A percentile compares a stretch with the other conserved stretches of the same genome.
These are phyloP conservation scores for Yamadazyma diospyri DNA, from an alignment of 1,139 yeast genomes.

Conservation along the genomic window DNA sequence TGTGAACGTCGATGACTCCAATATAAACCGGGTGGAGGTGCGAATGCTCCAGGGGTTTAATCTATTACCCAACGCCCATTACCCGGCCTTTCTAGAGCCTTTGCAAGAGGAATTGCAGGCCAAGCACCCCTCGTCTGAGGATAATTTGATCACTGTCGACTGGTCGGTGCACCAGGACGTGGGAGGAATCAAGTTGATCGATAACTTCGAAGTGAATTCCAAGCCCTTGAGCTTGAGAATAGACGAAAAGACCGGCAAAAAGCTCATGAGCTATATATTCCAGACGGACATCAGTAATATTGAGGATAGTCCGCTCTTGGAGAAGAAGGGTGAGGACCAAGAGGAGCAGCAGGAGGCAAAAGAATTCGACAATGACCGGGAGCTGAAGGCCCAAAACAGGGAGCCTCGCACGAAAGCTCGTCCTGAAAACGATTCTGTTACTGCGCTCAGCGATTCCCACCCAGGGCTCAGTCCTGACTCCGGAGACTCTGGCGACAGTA, in stretches of 20 bases:
- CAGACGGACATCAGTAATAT: constrained; percentile 36
- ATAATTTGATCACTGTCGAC: constrained; percentile 38
- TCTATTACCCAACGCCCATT: constrained; percentile 29
- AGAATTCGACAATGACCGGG: constrained; percentile 9
- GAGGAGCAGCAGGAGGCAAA: constrained; percentile 6
- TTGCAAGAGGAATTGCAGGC: constrained; percentile 7
- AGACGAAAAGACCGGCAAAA: constrained; percentile 60
- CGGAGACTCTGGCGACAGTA: background rate
- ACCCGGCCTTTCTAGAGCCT: constrained; percentile 38
- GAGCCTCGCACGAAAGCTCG: constrained; percentile 6
- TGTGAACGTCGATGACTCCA: constrained; percentile 42
- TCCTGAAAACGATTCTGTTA: background rate
- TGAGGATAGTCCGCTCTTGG: constrained; percentile 29
- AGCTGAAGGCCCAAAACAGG: background rate
- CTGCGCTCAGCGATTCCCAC: background rate
- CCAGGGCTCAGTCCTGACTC: no score
- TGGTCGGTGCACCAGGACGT: constrained; percentile 68
- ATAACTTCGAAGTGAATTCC: constrained; percentile 48
- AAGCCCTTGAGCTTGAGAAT: constrained; percentile 54
- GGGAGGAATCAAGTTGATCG: constrained; percentile 66
- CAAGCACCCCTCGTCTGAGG: constrained; percentile 9
- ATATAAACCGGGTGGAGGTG: constrained; percentile 34
- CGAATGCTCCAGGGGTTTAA: constrained; percentile 47
- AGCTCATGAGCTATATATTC: constrained; percentile 53
- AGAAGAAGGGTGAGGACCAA: constrained; percentile 12